Percentiles rank a stretch among this genome's conserved stretches.
Evolutionary conservation across 306 rosid species (phyloP).

Genomic region (Ceratonia siliqua): DNA sequence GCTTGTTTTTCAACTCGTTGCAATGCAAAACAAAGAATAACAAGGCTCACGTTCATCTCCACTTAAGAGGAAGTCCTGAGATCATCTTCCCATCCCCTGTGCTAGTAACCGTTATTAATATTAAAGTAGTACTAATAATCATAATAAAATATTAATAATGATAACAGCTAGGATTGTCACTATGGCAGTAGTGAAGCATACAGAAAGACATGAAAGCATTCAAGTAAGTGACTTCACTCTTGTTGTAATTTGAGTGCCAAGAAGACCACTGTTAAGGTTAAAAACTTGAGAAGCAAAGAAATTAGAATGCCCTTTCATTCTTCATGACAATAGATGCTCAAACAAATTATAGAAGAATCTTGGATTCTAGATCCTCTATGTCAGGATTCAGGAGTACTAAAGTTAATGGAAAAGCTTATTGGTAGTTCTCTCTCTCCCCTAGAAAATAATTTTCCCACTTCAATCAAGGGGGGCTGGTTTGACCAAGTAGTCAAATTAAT

Average conservation of each 20-base stretch:
- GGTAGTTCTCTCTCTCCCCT: neutral
- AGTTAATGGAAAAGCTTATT: constrained; percentile 6
- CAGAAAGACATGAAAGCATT: constrained; percentile 14
- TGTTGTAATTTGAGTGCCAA: neutral
- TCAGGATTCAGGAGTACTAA: neutral
- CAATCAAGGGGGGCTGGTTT: constrained; percentile 54
- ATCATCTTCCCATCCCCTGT: neutral
- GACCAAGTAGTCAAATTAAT: constrained; percentile 40
- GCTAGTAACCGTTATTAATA: neutral
- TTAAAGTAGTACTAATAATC: neutral
- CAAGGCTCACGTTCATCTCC: neutral
- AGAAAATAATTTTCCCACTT: constrained; percentile 17
- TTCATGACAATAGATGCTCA: neutral
- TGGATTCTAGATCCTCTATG: neutral
- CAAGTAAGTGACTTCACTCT: neutral
- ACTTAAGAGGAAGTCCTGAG: neutral
- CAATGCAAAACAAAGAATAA: neutral
- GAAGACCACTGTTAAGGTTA: neutral
- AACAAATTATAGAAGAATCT: neutral
- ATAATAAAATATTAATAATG: neutral
- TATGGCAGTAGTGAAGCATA: neutral
- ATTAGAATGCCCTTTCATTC: neutral
- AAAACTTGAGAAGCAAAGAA: neutral
- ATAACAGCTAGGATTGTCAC: neutral
- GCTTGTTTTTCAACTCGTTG: neutral